Evolutionary conservation across 371 early-diverging fungal genomes (phyloP), one percentile per base, ranked within the genome.

Genomic region (Mortierella sp.): DNA sequence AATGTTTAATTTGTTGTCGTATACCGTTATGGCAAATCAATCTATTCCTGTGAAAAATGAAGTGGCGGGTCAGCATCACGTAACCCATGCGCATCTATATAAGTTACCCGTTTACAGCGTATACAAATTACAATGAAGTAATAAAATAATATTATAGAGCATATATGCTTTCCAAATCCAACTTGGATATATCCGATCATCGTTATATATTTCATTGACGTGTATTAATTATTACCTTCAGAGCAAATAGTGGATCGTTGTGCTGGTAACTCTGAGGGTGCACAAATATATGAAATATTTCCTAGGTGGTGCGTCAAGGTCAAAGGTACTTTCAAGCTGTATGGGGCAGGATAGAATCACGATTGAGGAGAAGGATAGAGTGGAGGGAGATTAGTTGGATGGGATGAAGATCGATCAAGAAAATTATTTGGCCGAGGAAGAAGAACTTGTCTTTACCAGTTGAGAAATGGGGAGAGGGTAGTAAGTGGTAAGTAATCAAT

Each of bases 51-150:
- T 55, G 55, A 55, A 55, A 28, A 26, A 60, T 12, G 18, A n/a
- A 37, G 60, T 14, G 39, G 60, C 60, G 32, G 60, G 60, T 60
- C 6, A 26, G 35, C 6, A 39, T 60, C 35, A 60, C 60, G 60
- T 60, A 60, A 60, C 32, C 60, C 60, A 60, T 22, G 20, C 11
- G 26, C 20, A 24, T 26, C 20, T 24, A 8, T 35, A 58, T 9
- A 3, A 11, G 22, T 5, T 1, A 11, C 20, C 9, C 52, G 6
- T 35, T 35, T 35, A 35, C 35, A 0, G 35, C 35, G 3, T 35
- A 35, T 35, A 35, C 35, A 35, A 35, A 35, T 51, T 51, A n/a
- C n/a, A 51, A 47, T 47, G 18, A 47, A 47, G 14, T 47, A 18
- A 47, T 11, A 18, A 51, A 18, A 51, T 18, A 35, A 35, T 35